Evolutionary conservation across 805 yeast species (phyloP), one percentile per base, ranked within the genome.

Genomic region (Hanseniaspora lindneri): DNA sequence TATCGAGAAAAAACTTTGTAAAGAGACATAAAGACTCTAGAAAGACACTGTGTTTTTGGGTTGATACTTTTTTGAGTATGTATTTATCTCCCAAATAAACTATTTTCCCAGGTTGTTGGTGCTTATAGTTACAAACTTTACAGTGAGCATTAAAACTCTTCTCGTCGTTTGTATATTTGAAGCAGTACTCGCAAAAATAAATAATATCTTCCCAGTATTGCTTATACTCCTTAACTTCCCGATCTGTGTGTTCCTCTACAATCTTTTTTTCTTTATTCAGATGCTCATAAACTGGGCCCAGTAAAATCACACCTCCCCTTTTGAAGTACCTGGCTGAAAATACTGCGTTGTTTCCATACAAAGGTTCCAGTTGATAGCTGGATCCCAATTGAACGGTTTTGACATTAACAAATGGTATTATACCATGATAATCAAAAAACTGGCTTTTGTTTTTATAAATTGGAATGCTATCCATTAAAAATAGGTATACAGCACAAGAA

Each of bases 1-100:
- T 86, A 53, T 87, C 95, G 8, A 92, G 71, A 57, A 85, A 92
- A 33, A 92, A 72, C 63, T 88, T 86, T 0, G 94, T 92, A 61
- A 89, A 80, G 6, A 92, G 68, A 52, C 89, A 79, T 51, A 92
- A 63, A 55, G 84, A 79, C 60, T 89, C 97, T 54, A 95, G 77
- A 54, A 79, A 86, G 23, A 86, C 62, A 49, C 70, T 67, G 55
- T 81, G 76, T 36, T 73, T 69, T 9, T 70, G 67, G 1, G 95
- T 95, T 55, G 76, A 74, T 1, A 89, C 76, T 54, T 76, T 75
- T 47, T 83, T 64, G 29, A 89, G 83, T 4, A 75, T 66, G 49
- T 70, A 67, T 4, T 67, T 56, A 0, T 70, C 74, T 53, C 80
- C 83, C 35, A 72, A 69, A 60, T 85, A 89, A 54, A 81, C 76